phyloP scores from a whole-genome alignment of 768 basidiomycete species.

The Obba rivulosa region DNA sequence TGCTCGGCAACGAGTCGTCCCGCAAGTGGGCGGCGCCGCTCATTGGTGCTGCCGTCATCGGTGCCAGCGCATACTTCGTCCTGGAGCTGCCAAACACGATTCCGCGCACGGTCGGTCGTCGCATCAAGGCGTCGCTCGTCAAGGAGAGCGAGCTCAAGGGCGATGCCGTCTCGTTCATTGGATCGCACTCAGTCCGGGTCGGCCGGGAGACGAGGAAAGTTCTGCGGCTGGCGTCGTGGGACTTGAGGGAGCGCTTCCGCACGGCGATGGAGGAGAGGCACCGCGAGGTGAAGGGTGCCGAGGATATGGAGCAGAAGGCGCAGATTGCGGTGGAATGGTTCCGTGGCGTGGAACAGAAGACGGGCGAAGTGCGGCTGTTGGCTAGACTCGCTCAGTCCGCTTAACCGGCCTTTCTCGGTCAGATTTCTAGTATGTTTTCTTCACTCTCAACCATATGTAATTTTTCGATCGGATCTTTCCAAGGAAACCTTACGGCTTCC shows the following conservation, averaged over 20 bases:
- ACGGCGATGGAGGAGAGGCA: constrained; percentile 73
- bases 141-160: constrained; percentile 44
- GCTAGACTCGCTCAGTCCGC: constrained; percentile 6
- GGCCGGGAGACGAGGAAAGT: constrained; percentile 90
- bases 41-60: constrained; percentile 69
- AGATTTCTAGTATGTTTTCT: too few species aligned
- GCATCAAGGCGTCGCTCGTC: constrained; percentile 63
- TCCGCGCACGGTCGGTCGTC: constrained; percentile 84
- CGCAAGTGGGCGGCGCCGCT: constrained; percentile 87
- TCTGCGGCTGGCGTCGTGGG: constrained; percentile 85
- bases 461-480: too few species aligned
- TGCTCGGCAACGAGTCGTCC: constrained; percentile 74
- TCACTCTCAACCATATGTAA: too few species aligned
- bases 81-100: constrained; percentile 85
- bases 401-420: not conserved
- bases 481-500: too few species aligned
- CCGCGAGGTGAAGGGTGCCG: constrained; percentile 70
- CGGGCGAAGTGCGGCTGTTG: constrained; percentile 32
- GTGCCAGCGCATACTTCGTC: constrained; percentile 74
- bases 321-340: constrained; percentile 71
- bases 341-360: constrained; percentile 44
- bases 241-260: constrained; percentile 77
- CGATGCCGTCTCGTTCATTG: constrained; percentile 50
- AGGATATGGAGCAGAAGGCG: constrained; percentile 70
- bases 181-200: constrained; percentile 64